A percentile compares a stretch with the other conserved stretches of the same genome.
phyloP scores from a whole-genome alignment of 768 basidiomycete genomes.

The Leccinum subgranulosum region DNA sequence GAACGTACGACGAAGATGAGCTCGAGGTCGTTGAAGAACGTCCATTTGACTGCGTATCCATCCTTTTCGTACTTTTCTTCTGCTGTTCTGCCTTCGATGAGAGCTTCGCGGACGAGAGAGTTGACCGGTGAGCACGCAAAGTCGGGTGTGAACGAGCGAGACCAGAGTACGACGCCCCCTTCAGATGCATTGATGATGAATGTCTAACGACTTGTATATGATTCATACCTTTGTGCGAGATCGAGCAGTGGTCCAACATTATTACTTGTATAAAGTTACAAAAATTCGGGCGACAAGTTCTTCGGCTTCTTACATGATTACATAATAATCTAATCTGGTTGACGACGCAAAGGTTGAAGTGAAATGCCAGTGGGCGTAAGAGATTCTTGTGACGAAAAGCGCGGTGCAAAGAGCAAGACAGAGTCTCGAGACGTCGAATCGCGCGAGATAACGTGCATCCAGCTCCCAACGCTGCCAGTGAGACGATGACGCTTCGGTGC shows the following conservation, averaged over 20 bases:
- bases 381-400: constrained; percentile 11
- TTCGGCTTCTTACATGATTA: not conserved
- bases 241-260: constrained; percentile 96
- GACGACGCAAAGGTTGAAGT: constrained; percentile 27
- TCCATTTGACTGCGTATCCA: constrained; percentile 93
- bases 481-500: not conserved
- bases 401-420: constrained; percentile 9
- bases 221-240: constrained; percentile 83
- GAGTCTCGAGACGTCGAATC: constrained; percentile 8
- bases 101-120: constrained; percentile 81
- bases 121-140: constrained; percentile 79
- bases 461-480: constrained; percentile 21
- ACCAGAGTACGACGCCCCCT: constrained; percentile 96
- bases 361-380: constrained; percentile 1
- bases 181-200: not conserved
- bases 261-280: not conserved
- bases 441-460: constrained; percentile 15
- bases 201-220: too few species aligned
- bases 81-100: constrained; percentile 84
- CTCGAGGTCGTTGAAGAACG: constrained; percentile 91
- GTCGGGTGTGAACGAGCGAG: constrained; percentile 88
- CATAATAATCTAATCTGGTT: constrained; percentile 7
- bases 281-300: not conserved
- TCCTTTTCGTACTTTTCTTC: constrained; percentile 91
- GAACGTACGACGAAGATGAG: constrained; percentile 89